A percentile compares a stretch with the other conserved stretches of the same genome.
Evolutionary conservation across 208 protist genomes (phyloP).

Genomic region (Leishmania lainsoni): DNA sequence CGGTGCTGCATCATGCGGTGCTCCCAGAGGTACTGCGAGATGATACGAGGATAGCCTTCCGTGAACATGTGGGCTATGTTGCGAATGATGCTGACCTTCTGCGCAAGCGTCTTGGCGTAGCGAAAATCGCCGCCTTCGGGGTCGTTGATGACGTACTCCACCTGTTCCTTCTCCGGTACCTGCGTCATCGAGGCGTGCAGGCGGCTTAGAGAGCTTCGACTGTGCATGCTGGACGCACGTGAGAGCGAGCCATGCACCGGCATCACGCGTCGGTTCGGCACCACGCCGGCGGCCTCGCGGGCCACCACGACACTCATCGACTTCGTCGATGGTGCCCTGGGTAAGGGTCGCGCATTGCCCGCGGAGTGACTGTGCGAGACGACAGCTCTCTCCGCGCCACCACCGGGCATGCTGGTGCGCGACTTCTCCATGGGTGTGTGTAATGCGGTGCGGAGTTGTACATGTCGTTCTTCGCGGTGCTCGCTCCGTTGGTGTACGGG

Average conservation of each 20-base stretch:
- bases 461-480: conserved; percentile 37
- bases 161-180: conserved; percentile 23
- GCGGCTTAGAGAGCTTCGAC: conserved; percentile 30
- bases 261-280: conserved; percentile 59
- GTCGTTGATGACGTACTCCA: conserved; percentile 78
- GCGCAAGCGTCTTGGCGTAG: conserved; percentile 47
- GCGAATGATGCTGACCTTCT: conserved; percentile 68
- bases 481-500: conserved; percentile 48
- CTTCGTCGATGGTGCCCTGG: conserved; percentile 17
- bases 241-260: conserved; percentile 24
- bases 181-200: conserved; percentile 34
- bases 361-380: conserved; percentile 18
- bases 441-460: conserved; percentile 15
- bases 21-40: conserved; percentile 91
- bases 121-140: conserved; percentile 85
- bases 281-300: conserved; percentile 68
- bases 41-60: conserved; percentile 88
- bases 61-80: conserved; percentile 93
- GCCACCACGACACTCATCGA: conserved; percentile 50
- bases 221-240: conserved; percentile 22
- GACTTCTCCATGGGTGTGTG: conserved; percentile 8
- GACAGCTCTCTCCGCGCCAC: conserved; percentile 8
- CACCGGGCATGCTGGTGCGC: conserved; percentile 19
- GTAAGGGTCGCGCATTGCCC: conserved; percentile 16
- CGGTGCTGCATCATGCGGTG: conserved; percentile 70